Conservation (phyloP, 192 early-diverging fungal genomes). For the Podila epigama region DNA sequence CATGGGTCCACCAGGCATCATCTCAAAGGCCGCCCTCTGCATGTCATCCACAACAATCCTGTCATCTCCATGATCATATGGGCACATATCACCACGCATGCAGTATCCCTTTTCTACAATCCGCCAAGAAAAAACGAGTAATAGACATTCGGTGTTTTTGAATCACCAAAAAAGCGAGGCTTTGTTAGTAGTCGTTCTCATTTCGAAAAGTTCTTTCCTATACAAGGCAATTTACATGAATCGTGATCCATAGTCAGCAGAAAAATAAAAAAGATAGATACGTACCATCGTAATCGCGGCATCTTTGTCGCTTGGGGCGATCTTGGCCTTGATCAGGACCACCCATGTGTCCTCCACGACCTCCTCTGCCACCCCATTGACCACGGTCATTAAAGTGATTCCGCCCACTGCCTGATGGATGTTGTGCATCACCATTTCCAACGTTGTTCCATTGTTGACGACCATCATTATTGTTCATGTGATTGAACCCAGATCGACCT, state of each 20-base stretch:
- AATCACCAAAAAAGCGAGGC: neutral
- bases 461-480: constrained; percentile 1
- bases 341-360: constrained; percentile 47
- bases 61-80: constrained; percentile 78
- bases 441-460: constrained; percentile 4
- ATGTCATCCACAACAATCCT: constrained; percentile 72
- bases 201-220: too few species aligned
- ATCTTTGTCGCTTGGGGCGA: constrained; percentile 54
- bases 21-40: constrained; percentile 42
- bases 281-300: constrained; percentile 82
- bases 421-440: neutral
- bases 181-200: neutral
- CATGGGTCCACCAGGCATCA: constrained; percentile 42
- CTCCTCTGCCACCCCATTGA: constrained; percentile 45
- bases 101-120: constrained; percentile 78
- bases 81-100: constrained; percentile 81
- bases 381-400: constrained; percentile 4
- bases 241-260: too few species aligned
- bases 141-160: neutral
- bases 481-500: neutral
- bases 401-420: neutral
- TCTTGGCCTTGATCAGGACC: constrained; percentile 41
- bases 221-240: too few species aligned
- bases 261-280: neutral
- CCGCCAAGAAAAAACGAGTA: neutral